phyloP scores from a whole-genome alignment of 768 basidiomycete species.

The Lyophyllum semitale region DNA sequence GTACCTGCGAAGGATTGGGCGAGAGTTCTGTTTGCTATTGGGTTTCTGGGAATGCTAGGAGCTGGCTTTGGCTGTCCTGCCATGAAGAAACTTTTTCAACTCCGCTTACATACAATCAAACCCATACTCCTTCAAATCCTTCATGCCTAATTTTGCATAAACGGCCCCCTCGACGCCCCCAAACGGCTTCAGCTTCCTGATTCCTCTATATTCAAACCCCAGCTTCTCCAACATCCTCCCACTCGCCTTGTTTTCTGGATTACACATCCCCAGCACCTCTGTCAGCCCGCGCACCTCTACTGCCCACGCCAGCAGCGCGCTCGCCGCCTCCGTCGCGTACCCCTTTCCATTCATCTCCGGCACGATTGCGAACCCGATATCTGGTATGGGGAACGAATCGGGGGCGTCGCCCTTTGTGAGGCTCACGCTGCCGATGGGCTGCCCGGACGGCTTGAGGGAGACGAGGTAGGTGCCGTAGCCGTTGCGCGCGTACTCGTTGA shows the following conservation, averaged over 20 bases:
- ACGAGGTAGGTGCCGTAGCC: neutral
- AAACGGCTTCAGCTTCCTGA: neutral
- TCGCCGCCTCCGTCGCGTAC: neutral
- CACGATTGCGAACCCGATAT: neutral
- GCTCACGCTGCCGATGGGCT: neutral
- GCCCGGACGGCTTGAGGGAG: neutral
- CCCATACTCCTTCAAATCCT: neutral
- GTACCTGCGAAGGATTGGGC: slow-evolving; percentile 41
- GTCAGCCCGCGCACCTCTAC: neutral
- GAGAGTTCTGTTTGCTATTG: slow-evolving; percentile 29
- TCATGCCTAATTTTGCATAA: neutral
- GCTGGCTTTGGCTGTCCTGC: neutral
- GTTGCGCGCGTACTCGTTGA: neutral
- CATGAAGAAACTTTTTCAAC: neutral
- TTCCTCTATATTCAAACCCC: neutral
- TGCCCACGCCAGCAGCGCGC: neutral
- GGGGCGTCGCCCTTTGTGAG: neutral
- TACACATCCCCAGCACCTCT: neutral
- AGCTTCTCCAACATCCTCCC: neutral
- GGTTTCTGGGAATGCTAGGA: slow-evolving; percentile 16
- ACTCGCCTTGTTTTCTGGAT: neutral
- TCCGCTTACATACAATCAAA: neutral
- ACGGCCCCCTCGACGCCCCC: neutral
- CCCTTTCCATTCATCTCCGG: neutral
- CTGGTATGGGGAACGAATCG: neutral